Evolutionary conservation across 2,329 filamentous ascomycete genomes (phyloP), one percentile per base, ranked within the genome.

Genomic region (Phialophora verrucosa): DNA sequence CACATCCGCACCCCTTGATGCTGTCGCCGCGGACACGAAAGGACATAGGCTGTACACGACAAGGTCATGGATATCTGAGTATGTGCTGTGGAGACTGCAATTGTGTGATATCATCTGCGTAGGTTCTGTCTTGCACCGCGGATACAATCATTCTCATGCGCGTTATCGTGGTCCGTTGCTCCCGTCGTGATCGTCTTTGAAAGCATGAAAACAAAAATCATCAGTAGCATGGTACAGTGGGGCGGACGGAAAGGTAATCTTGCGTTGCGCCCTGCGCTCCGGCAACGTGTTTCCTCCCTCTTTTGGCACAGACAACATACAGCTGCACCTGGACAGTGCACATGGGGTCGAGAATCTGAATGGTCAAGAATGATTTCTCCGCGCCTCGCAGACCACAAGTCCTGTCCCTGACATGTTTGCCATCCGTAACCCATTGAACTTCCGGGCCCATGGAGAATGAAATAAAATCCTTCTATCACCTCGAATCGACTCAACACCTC

Each of bases 281-380:
- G 49, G 59, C 59, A 61, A 53, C 59, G 32, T 61, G 23, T 51
- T 61, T 53, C 53, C 29, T 51, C 49, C 59, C 59, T 61, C 49
- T 51, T 53, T 42, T 61, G 27, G 47, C 47, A 61, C 29, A 61
- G 59, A 61, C 59, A 53, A 61, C 47, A 54, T 32, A 53, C 49
- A 53, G 47, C 47, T 38, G 44, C 49, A 54, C 31, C n/a, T 8
- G 66, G 44, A 65, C 65, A 64, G 63, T 53, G 35, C 61, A 64
- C 51, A 38, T 47, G 57, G 59, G 56, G 42, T 64, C 55, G 60
- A 60, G 66, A 60, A 64, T 64, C 62, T 59, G 64, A 60, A 63
- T 54, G 59, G 60, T 62, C 63, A 61, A 62, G 67, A 65, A 63
- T 57, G 64, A 29, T 35, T 47, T 54, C 60, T 47, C 65, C 65